Evolutionary conservation across 305 asterid species (phyloP).

Genomic region (Rubia tinctorum): DNA sequence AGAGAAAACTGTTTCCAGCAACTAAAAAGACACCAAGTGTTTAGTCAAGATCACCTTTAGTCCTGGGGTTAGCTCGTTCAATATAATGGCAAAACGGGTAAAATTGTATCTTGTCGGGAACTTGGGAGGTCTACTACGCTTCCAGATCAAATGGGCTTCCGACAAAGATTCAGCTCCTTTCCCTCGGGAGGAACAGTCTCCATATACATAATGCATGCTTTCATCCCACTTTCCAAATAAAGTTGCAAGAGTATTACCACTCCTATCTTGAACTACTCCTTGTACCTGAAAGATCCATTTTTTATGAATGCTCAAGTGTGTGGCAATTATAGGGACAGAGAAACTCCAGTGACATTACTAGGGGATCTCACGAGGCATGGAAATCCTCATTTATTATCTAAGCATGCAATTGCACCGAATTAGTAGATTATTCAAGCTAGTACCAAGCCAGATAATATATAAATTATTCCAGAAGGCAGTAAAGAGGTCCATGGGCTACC

Average conservation of each 20-base stretch:
- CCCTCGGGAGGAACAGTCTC: slow-evolving; percentile 64
- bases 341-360: neutral
- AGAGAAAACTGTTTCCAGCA: neutral
- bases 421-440: neutral
- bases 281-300: slow-evolving; percentile 59
- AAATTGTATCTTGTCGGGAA: slow-evolving; percentile 78
- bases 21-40: neutral
- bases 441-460: neutral
- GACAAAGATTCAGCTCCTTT: slow-evolving; percentile 54
- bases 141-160: slow-evolving; percentile 83
- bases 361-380: neutral
- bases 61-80: slow-evolving; percentile 77
- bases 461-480: neutral
- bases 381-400: neutral
- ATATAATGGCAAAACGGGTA: slow-evolving; percentile 82
- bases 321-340: neutral
- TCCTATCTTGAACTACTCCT: slow-evolving; percentile 72
- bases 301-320: neutral
- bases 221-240: slow-evolving; percentile 96
- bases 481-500: neutral
- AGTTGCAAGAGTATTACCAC: slow-evolving; percentile 75
- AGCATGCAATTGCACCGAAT: neutral
- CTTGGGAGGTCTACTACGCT: slow-evolving; percentile 65
- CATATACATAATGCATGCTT: slow-evolving; percentile 72
- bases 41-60: slow-evolving; percentile 49